Evolutionary conservation across 306 rosid genomes (phyloP), one percentile per base, ranked within the genome.

Genomic region (Vigna nakashimae): DNA sequence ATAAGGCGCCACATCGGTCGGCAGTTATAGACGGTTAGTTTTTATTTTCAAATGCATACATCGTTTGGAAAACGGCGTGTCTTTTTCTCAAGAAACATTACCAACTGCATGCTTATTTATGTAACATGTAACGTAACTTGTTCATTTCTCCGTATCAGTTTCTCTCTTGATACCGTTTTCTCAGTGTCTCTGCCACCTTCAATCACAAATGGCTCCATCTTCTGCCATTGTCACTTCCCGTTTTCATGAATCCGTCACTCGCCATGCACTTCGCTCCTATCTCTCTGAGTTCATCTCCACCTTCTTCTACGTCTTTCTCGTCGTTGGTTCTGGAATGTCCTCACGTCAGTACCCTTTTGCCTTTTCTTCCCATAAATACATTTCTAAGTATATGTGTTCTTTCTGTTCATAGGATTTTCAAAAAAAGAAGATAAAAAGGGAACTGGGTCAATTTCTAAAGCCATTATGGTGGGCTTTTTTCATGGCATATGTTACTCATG

Each of bases 221-320:
- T 73, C 91, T 16, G 68, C 89, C 3, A 56, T 87, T 16, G 68
- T 90, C 0, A 68, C 85, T 57, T 71, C 84, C 16, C 89, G 91
- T 49, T 87, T 87, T 42, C 86, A 79, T 26, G 86, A 91, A 48
- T 89, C 94, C 1, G 12, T 92, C 56, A 82, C 93, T 4, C 55
- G 91, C 36, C 67, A 76, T 50, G 94, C 98, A 4, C 73, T 95
- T 71, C 90, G 98, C 20, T 85, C 97, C 11, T 95, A 95, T 18
- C 77, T 89, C 3, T 92, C 98, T 0, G 97, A 95, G 88, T 95
- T 92, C 75, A 86, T 95, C 82, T 92, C 95, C 22, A 94, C 98
- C 15, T 94, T 92, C 90, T 86, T 92, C 88, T 94, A 73, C 69
- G 97, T 92, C 24, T 84, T 92, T 65, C 49, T 86, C 0, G 92